A percentile compares a stretch with the other conserved stretches of the same genome.
phyloP scores from a whole-genome alignment of 805 yeast species.

The Candida nanaspora region DNA sequence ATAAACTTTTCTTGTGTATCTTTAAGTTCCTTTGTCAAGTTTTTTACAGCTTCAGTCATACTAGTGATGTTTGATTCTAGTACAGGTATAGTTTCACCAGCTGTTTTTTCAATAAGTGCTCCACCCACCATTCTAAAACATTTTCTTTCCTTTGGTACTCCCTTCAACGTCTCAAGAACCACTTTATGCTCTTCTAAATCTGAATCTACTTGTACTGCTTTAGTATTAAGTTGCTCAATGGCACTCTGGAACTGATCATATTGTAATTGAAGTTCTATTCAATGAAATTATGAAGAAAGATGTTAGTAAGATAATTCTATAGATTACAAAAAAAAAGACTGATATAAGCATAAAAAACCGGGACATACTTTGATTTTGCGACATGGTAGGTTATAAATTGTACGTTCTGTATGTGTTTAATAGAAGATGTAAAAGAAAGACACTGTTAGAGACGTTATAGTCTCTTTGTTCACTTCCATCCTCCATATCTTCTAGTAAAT shows the following conservation, averaged over 20 bases:
- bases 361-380: neutral
- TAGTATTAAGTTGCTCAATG: constrained; percentile 37
- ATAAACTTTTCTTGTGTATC: constrained; percentile 35
- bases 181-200: constrained; percentile 41
- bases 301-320: neutral
- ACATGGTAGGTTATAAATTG: too few relatives aligned
- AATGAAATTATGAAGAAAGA: too few relatives aligned
- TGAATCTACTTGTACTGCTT: constrained; percentile 38
- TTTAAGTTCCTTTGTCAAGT: constrained; percentile 31
- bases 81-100: constrained; percentile 65
- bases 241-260: constrained; percentile 47
- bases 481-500: too few relatives aligned
- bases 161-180: constrained; percentile 51
- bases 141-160: constrained; percentile 52
- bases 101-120: constrained; percentile 76
- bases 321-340: too few relatives aligned
- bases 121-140: constrained; percentile 95
- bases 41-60: constrained; percentile 30
- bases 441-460: too few relatives aligned
- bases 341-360: neutral
- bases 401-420: too few relatives aligned
- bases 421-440: too few relatives aligned
- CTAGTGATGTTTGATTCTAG: constrained; percentile 51
- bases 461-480: too few relatives aligned
- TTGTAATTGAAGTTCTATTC: constrained; percentile 38